Conservation (phyloP, 225 moss, liverwort and hornwort species). For the Physcomitrellopsis africana region DNA sequence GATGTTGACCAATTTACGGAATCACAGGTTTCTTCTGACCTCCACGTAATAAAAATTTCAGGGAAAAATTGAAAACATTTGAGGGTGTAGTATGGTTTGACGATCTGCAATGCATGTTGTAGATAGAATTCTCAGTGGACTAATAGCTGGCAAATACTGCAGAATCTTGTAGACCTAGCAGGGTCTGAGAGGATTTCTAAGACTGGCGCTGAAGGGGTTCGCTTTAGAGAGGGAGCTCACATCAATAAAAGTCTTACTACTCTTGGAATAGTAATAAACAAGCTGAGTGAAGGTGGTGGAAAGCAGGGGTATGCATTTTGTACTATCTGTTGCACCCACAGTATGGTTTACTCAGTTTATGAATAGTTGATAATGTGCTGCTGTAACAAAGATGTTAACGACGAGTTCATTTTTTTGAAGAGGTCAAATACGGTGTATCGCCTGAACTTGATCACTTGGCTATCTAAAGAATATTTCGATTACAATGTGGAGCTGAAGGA, state of each 20-base stretch:
- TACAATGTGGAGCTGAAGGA: neutral
- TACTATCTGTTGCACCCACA: neutral
- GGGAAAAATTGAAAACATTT: neutral
- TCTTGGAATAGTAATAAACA: conserved; percentile 92
- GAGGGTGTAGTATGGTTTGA: neutral
- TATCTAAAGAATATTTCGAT: neutral
- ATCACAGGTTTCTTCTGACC: neutral
- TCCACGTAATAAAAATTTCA: neutral
- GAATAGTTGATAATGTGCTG: conserved; percentile 5
- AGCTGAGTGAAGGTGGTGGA: conserved; percentile 81
- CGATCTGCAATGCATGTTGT: neutral
- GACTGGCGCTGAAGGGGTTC: conserved; percentile 87
- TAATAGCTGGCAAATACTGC: conserved; percentile 31
- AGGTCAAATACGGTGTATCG: neutral
- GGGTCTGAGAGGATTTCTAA: conserved; percentile 90
- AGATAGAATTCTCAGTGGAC: neutral
- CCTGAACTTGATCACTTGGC: neutral
- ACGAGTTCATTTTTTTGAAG: neutral
- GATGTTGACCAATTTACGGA: neutral
- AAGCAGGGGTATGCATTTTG: conserved; percentile 68
- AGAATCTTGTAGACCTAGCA: conserved; percentile 96
- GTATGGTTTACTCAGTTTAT: neutral
- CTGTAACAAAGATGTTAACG: neutral
- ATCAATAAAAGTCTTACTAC: conserved; percentile 92
- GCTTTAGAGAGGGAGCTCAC: conserved; percentile 86